Evolutionary conservation across 1,284 basidiomycete genomes (phyloP).

Genomic region (Trametes pubescens): DNA sequence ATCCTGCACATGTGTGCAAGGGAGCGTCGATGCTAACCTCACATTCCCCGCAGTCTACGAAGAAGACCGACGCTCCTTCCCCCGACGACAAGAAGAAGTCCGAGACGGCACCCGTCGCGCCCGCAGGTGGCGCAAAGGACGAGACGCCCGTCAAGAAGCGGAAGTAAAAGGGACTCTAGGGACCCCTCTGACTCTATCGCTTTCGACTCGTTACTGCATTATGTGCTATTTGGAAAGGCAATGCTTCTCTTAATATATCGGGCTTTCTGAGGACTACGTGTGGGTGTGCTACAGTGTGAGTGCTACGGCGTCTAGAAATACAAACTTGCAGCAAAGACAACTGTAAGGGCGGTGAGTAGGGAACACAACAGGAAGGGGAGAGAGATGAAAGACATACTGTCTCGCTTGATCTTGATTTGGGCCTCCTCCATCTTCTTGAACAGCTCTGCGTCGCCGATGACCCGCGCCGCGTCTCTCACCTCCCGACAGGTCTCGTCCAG

Average conservation of each 20-base stretch:
- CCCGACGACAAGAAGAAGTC: constrained; percentile 67
- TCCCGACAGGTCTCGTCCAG: constrained; percentile 98
- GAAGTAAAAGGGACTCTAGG: constrained; percentile 46
- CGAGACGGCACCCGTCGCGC: constrained; percentile 68
- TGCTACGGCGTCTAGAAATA: constrained; percentile 67
- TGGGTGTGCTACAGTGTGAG: constrained; percentile 3
- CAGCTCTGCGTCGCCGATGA: constrained; percentile 95
- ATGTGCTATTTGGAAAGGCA: constrained; percentile 39
- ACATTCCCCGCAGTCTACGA: constrained; percentile 55
- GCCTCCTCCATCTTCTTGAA: constrained; percentile 99
- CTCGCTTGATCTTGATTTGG: constrained; percentile 92
- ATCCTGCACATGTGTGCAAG: not conserved
- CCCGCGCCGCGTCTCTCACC: constrained; percentile 95
- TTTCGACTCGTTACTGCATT: constrained; percentile 32
- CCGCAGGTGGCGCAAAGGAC: constrained; percentile 73
- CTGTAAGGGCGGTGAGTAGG: constrained; percentile 46
- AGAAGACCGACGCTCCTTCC: constrained; percentile 75
- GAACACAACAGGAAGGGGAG: not conserved
- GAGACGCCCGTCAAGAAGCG: constrained; percentile 67
- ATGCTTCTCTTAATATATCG: constrained; percentile 39
- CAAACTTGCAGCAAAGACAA: constrained; percentile 87
- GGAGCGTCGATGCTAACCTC: constrained; percentile 10
- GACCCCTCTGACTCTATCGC: constrained; percentile 18
- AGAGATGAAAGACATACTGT: constrained; percentile 70
- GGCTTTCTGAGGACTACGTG: constrained; percentile 37